Evolutionary conservation across 2,329 filamentous ascomycete species (phyloP).

Genomic region (Ascochyta lentis): DNA sequence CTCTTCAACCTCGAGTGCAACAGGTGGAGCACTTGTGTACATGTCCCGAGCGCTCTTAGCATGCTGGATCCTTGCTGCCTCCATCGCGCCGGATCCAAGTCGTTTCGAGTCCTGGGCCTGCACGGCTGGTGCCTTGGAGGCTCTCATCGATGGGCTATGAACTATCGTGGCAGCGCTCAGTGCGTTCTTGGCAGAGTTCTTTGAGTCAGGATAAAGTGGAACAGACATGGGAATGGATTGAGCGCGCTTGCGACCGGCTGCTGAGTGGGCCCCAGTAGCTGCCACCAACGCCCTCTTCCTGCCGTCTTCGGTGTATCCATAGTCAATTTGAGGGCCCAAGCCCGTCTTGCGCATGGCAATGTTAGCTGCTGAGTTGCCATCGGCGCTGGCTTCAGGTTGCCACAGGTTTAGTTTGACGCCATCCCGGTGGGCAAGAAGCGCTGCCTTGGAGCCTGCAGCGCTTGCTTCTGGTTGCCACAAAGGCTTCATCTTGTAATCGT

Average conservation of each 20-base stretch:
- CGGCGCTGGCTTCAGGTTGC: constrained; percentile 57
- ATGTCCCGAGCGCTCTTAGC: constrained; percentile 74
- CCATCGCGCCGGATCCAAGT: constrained; percentile 58
- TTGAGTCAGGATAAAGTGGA: constrained; percentile 60
- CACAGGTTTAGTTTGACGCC: constrained; percentile 60
- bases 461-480: constrained; percentile 69
- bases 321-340: constrained; percentile 54
- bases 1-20: constrained; percentile 76
- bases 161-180: constrained; percentile 75
- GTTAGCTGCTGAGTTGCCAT: constrained; percentile 72
- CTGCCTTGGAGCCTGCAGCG: constrained; percentile 75
- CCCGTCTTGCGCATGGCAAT: constrained; percentile 67
- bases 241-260: constrained; percentile 63
- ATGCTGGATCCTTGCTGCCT: constrained; percentile 69
- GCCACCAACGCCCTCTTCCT: constrained; percentile 73
- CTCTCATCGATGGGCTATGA: constrained; percentile 55
- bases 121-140: constrained; percentile 19
- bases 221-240: constrained; percentile 63
- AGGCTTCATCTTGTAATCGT: constrained; percentile 67
- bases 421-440: constrained; percentile 67
- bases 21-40: constrained; percentile 77
- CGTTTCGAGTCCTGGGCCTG: constrained; percentile 41
- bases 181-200: constrained; percentile 70
- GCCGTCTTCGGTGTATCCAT: constrained; percentile 58
- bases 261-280: constrained; percentile 77